Percentiles rank a stretch among this genome's conserved stretches.
phyloP scores from a whole-genome alignment of 176 grass and related monocot genomes.

The Aegilops longissima region DNA sequence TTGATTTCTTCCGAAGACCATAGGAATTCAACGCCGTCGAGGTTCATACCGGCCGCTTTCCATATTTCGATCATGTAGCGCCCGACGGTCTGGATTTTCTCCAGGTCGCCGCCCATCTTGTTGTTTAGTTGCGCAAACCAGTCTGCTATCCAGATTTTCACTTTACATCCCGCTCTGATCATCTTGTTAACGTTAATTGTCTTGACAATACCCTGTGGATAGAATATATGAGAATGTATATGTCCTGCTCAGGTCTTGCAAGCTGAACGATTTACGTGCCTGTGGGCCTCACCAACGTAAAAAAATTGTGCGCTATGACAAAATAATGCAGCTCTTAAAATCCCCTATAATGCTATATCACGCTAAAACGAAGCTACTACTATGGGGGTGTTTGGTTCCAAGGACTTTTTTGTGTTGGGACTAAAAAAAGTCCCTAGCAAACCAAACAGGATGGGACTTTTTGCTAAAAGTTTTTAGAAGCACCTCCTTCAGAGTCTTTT shows the following conservation, averaged over 20 bases:
- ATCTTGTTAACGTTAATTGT: conserved; percentile 92
- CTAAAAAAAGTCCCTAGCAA: no score
- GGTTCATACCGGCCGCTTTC: conserved; percentile 86
- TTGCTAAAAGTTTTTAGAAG: no score
- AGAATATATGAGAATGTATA: not conserved
- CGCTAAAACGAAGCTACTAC: no score
- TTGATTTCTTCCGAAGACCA: conserved; percentile 96
- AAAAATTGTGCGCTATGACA: no score
- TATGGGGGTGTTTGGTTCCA: no score
- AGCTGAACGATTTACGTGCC: not conserved
- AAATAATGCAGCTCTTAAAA: no score
- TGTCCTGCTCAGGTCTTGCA: not conserved
- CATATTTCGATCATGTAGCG: conserved; percentile 90
- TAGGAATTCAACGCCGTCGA: conserved; percentile 69
- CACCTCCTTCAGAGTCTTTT: no score
- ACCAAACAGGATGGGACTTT: no score
- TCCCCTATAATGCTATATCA: no score
- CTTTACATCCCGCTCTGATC: conserved; percentile 65
- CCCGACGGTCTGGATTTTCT: conserved; percentile 73
- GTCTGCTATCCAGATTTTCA: conserved; percentile 89
- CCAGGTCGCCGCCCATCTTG: conserved; percentile 86
- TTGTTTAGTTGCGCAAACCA: conserved; percentile 94
- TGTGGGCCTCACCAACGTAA: no score
- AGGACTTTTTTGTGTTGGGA: no score
- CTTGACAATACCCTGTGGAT: conserved; percentile 68